Percentiles rank a stretch among this genome's conserved stretches.
Evolutionary conservation across 73 alveolate species (phyloP).

Genomic region (Uronychia setigera): DNA sequence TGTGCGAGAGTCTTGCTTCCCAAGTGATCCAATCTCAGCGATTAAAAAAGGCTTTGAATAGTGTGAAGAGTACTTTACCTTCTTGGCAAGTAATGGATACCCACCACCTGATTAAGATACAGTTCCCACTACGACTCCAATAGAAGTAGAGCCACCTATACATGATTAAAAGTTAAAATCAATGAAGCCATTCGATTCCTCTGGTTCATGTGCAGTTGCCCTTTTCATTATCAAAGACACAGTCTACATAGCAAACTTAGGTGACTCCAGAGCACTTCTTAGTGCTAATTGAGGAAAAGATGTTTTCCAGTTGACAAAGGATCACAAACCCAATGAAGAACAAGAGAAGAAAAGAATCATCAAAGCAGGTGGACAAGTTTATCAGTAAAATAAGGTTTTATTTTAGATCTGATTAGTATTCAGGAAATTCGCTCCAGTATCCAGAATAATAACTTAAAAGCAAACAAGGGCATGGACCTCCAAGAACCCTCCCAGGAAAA

Average conservation of each 20-base stretch:
- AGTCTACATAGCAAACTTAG: conserved; percentile 95
- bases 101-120: no score
- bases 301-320: conserved; percentile 78
- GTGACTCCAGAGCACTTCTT: conserved; percentile 96
- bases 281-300: conserved; percentile 82
- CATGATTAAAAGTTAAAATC: no score
- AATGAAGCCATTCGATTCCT: conserved; percentile 77
- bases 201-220: conserved; percentile 97
- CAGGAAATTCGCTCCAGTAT: not conserved
- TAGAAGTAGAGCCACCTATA: no score
- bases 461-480: conserved; percentile 77
- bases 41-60: conserved; percentile 89
- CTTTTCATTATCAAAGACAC: conserved; percentile 86
- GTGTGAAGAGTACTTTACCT: conserved; percentile 83
- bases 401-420: not conserved
- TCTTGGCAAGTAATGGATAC: no score
- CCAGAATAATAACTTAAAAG: not conserved
- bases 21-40: conserved; percentile 91
- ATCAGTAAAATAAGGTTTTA: conserved; percentile 21
- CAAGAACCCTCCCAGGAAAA: conserved; percentile 92
- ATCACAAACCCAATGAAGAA: conserved; percentile 92
- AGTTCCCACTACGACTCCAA: no score
- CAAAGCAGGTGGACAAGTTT: conserved; percentile 89
- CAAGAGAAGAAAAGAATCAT: conserved; percentile 81
- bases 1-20: conserved; percentile 71